Evolutionary conservation across 345 rosid species (phyloP), one percentile per base, ranked within the genome.

Genomic region (Mallotus nudiflorus): DNA sequence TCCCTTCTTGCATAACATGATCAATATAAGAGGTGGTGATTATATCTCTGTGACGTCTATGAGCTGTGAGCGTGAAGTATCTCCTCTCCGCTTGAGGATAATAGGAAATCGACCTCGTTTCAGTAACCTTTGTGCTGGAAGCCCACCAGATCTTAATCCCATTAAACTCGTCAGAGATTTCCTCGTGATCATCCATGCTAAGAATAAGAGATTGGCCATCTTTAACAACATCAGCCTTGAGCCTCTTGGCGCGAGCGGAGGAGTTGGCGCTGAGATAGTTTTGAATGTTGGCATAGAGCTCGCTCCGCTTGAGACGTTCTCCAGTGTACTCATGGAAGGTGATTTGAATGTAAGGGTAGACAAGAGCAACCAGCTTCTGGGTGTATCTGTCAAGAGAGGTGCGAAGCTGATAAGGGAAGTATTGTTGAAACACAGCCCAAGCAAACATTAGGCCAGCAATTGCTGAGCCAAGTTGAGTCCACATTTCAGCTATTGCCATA

Each of bases 141-240:
- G 39, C n/a, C 78, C 73, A 62, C 69, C 69, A 46, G 40, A 75
- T 56, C 31, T 65, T 65, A 4, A 37, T 55, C 24, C 76, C 76
- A 22, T 25, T 1, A 1, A 65, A 73, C 8, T 12, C 62, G 3
- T 52, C 54, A 1, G 62, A 15, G 3, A 69, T 60, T 15, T 59
- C 72, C 24, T 68, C 73, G 25, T 28, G 48, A 19, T 74, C 78
- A 16, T 62, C 76, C 59, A 65, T 61, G 60, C 11, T 37, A n/a
- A 66, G 60, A 57, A 51, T 11, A 3, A 52, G 2, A 52, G 70
- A 37, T 0, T 52, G 24, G 61, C 25, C 22, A 19, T 24, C 25
- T 4, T 3, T 31, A 27, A 14, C 44, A 57, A 22, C 25, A 8
- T 55, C 42, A 18, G 70, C 70, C 33, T 67, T 67, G 49, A 67